phyloP scores from a whole-genome alignment of 2,329 filamentous ascomycete genomes.

The Claviceps humidiphila region DNA sequence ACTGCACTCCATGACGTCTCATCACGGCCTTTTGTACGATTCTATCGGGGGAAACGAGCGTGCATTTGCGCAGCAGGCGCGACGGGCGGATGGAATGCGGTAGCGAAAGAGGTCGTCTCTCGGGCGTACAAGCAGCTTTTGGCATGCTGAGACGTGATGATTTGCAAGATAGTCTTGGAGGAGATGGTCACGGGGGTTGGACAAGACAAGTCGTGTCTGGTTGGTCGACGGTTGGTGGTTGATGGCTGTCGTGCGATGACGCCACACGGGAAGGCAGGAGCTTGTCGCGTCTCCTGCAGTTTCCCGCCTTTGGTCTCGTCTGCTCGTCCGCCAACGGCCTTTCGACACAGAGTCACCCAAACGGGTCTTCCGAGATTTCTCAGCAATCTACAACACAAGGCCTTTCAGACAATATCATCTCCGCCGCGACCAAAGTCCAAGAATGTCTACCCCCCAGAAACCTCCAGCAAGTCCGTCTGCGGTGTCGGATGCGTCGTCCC shows the following conservation, averaged over 20 bases:
- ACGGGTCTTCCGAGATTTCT: too few relatives aligned
- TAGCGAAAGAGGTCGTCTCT: not conserved
- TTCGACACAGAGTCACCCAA: too few relatives aligned
- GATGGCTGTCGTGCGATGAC: not conserved
- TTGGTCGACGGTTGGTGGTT: not conserved
- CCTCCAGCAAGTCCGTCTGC: conserved; percentile 5
- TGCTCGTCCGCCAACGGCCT: not conserved
- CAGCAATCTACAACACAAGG: too few relatives aligned
- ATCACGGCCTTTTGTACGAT: not conserved
- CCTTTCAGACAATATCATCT: not conserved
- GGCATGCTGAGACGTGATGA: not conserved
- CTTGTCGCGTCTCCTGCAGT: not conserved
- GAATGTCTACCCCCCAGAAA: conserved; percentile 9
- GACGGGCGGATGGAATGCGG: not conserved
- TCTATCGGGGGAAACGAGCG: not conserved
- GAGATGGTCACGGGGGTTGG: conserved; percentile 3
- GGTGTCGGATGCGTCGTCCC: not conserved
- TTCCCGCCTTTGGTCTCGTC: not conserved
- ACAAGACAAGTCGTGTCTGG: not conserved
- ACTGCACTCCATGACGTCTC: conserved; percentile 50
- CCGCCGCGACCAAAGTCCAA: not conserved
- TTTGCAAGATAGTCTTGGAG: conserved; percentile 1
- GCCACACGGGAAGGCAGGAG: conserved; percentile 3
- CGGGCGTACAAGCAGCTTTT: not conserved
- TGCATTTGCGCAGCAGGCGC: not conserved